These are phyloP conservation scores for Trametes versicolor DNA, from an alignment of 1,284 basidiomycete species.

Conservation along the genomic window DNA sequence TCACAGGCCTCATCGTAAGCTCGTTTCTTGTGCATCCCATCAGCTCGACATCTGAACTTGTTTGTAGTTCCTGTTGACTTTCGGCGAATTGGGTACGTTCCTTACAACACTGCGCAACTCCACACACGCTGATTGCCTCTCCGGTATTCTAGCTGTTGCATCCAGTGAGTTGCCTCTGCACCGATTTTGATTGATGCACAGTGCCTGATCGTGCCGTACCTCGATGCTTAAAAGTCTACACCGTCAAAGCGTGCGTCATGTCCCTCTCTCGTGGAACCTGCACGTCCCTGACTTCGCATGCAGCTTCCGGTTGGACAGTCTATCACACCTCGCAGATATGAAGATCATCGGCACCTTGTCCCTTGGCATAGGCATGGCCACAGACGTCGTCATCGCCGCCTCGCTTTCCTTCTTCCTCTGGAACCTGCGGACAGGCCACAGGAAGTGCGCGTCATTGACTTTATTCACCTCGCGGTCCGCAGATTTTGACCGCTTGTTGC, in stretches of 20 bases:
- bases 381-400: conserved; percentile 58
- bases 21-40: not conserved
- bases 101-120: not conserved
- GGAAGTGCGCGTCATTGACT: conserved; percentile 45
- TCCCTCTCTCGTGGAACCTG: not conserved
- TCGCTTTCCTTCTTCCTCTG: conserved; percentile 63
- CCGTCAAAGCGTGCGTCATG: conserved; percentile 56
- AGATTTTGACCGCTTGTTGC: conserved; percentile 21
- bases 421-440: conserved; percentile 56
- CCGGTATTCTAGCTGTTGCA: conserved; percentile 25
- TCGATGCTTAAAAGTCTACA: conserved; percentile 46
- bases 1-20: conserved; percentile 66
- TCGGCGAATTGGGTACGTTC: conserved; percentile 56
- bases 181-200: not conserved
- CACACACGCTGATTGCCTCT: not conserved
- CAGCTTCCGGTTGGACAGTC: conserved; percentile 38
- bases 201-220: conserved; percentile 6
- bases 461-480: not conserved
- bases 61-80: conserved; percentile 53
- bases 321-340: conserved; percentile 34
- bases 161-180: conserved; percentile 25
- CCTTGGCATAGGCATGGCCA: conserved; percentile 54
- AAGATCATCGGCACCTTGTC: conserved; percentile 54
- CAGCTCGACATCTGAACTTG: not conserved
- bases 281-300: not conserved